Evolutionary conservation across 2,329 filamentous ascomycete genomes (phyloP).

Genomic region (Zasmidium cellare): DNA sequence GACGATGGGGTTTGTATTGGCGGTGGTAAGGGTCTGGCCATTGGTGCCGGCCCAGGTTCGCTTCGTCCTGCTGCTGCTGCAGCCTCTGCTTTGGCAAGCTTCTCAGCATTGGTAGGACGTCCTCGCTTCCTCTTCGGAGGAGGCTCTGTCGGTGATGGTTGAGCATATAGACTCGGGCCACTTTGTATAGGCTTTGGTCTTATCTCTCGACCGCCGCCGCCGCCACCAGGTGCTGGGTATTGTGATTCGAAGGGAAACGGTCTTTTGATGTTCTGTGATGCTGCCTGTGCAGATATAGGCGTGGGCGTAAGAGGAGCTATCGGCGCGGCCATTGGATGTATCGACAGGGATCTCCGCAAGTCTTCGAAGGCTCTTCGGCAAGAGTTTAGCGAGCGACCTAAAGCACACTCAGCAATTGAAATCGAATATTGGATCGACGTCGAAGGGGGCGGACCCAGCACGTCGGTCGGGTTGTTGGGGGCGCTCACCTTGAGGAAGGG

Average conservation of each 20-base stretch:
- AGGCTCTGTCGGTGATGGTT: slow-evolving; percentile 28
- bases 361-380: slow-evolving; percentile 33
- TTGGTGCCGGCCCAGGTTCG: slow-evolving; percentile 40
- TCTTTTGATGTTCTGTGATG: slow-evolving; percentile 25
- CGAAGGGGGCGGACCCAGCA: slow-evolving; percentile 4
- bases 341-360: slow-evolving; percentile 25
- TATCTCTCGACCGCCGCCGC: slow-evolving; percentile 43
- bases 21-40: background rate
- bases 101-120: slow-evolving; percentile 49
- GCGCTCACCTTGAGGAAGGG: slow-evolving; percentile 50
- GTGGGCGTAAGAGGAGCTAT: slow-evolving; percentile 29
- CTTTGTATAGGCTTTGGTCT: slow-evolving; percentile 43
- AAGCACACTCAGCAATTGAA: slow-evolving; percentile 13
- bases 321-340: slow-evolving; percentile 17
- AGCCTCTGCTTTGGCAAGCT: slow-evolving; percentile 45
- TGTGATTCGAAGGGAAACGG: slow-evolving; percentile 30
- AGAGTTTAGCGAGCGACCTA: slow-evolving; percentile 37
- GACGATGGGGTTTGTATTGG: background rate
- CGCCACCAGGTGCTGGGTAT: slow-evolving; percentile 24
- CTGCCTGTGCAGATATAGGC: slow-evolving; percentile 26
- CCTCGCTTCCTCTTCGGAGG: slow-evolving; percentile 48
- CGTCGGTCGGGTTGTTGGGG: background rate
- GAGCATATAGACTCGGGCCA: slow-evolving; percentile 9
- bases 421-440: slow-evolving; percentile 1
- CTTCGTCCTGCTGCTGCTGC: slow-evolving; percentile 32